phyloP scores from a whole-genome alignment of 768 basidiomycete genomes.

The Rhizopogon roseolus region DNA sequence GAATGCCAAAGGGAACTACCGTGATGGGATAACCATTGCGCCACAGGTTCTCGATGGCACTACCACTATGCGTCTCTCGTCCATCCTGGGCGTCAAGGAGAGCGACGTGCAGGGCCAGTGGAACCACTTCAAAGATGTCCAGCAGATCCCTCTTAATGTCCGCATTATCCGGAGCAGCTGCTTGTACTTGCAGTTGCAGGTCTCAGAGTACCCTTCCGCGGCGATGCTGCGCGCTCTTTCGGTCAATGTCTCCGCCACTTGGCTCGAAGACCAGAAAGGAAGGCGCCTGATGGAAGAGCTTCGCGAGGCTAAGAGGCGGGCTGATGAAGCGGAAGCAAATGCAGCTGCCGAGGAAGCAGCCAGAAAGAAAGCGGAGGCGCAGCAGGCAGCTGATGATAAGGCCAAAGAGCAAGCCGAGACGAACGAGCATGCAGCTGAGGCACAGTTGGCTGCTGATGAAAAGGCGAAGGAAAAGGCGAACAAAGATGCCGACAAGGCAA shows the following conservation, averaged over 20 bases:
- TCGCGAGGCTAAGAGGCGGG: not conserved
- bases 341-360: not conserved
- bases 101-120: not conserved
- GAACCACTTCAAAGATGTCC: not conserved
- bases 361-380: too few species aligned
- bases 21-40: not conserved
- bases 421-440: not conserved
- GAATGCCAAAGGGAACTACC: not conserved
- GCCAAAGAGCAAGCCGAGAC: not conserved
- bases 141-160: not conserved
- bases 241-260: not conserved
- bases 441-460: not conserved
- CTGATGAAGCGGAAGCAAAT: not conserved
- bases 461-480: not conserved
- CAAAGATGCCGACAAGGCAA: not conserved
- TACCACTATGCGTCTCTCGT: not conserved
- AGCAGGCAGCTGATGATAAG: not conserved
- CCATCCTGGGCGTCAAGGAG: not conserved
- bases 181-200: not conserved
- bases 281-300: not conserved
- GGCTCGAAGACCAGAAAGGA: not conserved
- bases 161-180: too few species aligned
- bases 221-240: not conserved
- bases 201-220: not conserved
- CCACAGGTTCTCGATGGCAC: not conserved